Percentiles rank a stretch among this genome's conserved stretches.
phyloP scores from a whole-genome alignment of 768 basidiomycete genomes.

The Leccinum obscurum region DNA sequence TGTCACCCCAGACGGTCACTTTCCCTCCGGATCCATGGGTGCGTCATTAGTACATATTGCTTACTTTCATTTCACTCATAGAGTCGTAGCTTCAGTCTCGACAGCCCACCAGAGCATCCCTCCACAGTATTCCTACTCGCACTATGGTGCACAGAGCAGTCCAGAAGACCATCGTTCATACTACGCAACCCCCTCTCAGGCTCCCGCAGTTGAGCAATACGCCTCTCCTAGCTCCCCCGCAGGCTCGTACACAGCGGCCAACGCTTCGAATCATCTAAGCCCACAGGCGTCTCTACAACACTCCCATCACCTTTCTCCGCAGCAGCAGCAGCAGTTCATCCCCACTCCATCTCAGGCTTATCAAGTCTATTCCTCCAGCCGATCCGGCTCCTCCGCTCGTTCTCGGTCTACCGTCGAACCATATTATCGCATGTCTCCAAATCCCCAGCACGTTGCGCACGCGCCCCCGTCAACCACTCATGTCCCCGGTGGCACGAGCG shows the following conservation, averaged over 20 bases:
- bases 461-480: conserved; percentile 16
- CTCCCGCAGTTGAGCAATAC: conserved; percentile 22
- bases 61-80: conserved; percentile 10
- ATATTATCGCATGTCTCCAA: conserved; percentile 42
- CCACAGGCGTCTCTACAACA: conserved; percentile 21
- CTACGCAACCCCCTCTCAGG: conserved; percentile 23
- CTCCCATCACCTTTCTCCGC: conserved; percentile 16
- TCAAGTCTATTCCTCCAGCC: conserved; percentile 35
- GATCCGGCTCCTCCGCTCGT: conserved; percentile 26
- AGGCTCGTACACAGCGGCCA: conserved; percentile 22
- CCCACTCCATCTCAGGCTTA: conserved; percentile 50
- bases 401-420: conserved; percentile 35
- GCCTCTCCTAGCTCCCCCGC: conserved; percentile 20
- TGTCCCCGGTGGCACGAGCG: conserved; percentile 8
- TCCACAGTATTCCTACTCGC: conserved; percentile 21
- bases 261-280: conserved; percentile 15
- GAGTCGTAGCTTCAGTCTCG: conserved; percentile 5
- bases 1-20: conserved; percentile 19
- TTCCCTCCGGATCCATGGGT: conserved; percentile 29
- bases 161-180: conserved; percentile 28
- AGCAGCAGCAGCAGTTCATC: conserved; percentile 39
- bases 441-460: conserved; percentile 34
- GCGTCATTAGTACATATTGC: conserved; percentile 18
- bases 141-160: conserved; percentile 19
- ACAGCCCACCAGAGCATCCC: conserved; percentile 22